These are phyloP conservation scores for Dictyostelium purpureum DNA, from an alignment of 78 protist genomes.

Conservation along the genomic window DNA sequence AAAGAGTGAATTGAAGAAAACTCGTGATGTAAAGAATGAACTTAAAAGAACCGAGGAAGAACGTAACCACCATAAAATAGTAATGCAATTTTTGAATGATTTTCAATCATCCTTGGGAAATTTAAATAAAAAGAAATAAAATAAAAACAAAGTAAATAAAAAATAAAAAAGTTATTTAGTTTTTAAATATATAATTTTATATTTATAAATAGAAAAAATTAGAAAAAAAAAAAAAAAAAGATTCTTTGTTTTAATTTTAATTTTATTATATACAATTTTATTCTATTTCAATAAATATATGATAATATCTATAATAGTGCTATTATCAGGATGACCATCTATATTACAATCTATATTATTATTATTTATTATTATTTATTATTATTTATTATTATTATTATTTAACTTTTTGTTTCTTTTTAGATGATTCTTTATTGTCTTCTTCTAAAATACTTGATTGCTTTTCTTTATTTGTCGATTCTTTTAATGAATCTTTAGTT, in stretches of 20 bases:
- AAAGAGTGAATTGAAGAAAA: conserved; percentile 27
- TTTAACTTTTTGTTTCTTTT: conserved; percentile 24
- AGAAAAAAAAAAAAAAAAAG: neutral
- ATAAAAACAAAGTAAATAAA: neutral
- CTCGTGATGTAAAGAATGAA: conserved; percentile 42
- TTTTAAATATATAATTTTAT: neutral
- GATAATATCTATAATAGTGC: too few species aligned
- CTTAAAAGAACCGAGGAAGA: conserved; percentile 47
- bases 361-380: neutral
- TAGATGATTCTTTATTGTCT: neutral
- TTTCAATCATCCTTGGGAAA: conserved; percentile 16
- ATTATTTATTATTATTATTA: neutral
- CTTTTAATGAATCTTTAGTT: too few species aligned
- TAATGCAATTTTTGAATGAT: conserved; percentile 49
- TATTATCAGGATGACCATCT: too few species aligned
- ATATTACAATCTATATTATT: too few species aligned
- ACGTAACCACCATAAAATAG: conserved; percentile 37
- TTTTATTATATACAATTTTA: too few species aligned
- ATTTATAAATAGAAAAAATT: neutral
- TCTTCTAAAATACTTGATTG: neutral
- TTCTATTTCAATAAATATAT: neutral
- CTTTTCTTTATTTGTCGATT: neutral
- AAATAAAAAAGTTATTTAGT: neutral
- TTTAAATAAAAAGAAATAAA: neutral
- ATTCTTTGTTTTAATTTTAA: neutral